phyloP scores from a whole-genome alignment of 2,329 filamentous ascomycete genomes.

The Davidsoniella neocaledoniae region DNA sequence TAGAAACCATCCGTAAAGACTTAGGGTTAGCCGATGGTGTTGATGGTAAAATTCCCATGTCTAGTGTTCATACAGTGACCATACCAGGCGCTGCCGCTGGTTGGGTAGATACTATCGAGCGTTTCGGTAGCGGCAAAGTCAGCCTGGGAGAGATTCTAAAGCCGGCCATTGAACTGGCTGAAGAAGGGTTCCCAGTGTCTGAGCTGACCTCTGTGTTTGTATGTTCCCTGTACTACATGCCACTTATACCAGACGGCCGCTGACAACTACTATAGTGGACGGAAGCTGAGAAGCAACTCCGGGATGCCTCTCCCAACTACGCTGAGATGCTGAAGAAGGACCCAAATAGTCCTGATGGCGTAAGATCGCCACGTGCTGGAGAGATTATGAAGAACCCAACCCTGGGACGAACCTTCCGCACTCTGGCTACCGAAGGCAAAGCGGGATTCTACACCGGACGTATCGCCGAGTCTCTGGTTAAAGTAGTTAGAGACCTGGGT shows the following conservation, averaged over 20 bases:
- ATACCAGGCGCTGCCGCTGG: conserved; percentile 83
- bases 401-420: conserved; percentile 64
- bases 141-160: conserved; percentile 58
- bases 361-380: conserved; percentile 57
- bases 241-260: neutral
- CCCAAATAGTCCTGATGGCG: conserved; percentile 46
- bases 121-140: conserved; percentile 77
- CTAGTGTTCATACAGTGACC: conserved; percentile 65
- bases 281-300: conserved; percentile 43
- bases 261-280: conserved; percentile 45
- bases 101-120: conserved; percentile 78
- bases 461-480: conserved; percentile 65
- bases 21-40: conserved; percentile 46
- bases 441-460: conserved; percentile 79
- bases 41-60: conserved; percentile 48
- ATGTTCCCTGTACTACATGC: conserved; percentile 21
- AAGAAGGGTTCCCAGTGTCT: conserved; percentile 78
- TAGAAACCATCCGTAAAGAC: conserved; percentile 53
- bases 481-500: conserved; percentile 58
- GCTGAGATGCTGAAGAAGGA: conserved; percentile 77
- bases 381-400: conserved; percentile 81
- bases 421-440: conserved; percentile 66
- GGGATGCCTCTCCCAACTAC: conserved; percentile 66
- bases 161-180: conserved; percentile 71
- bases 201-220: conserved; percentile 58